A percentile compares a stretch with the other conserved stretches of the same genome.
Conservation (phyloP, 23 red algal genomes). For the Agarophyton chilense region DNA sequence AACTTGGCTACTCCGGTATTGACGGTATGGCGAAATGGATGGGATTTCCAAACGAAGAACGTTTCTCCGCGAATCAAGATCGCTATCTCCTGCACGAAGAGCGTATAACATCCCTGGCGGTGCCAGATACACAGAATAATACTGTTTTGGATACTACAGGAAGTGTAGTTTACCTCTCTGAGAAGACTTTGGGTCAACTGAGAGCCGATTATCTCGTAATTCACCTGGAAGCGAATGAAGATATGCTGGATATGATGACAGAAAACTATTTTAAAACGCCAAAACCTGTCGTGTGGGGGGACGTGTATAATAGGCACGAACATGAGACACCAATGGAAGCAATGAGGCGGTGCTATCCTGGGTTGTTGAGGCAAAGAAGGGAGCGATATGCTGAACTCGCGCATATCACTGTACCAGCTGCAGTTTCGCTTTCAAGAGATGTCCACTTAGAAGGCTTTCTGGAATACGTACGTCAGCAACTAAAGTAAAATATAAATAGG, state of each 20-base stretch:
- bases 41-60: slow-evolving; percentile 89
- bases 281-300: slow-evolving; percentile 98
- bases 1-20: slow-evolving; percentile 75
- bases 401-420: slow-evolving; percentile 82
- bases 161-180: slow-evolving; percentile 89
- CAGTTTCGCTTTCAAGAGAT: slow-evolving; percentile 50
- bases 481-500: background rate
- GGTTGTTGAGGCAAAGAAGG: slow-evolving; percentile 74
- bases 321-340: slow-evolving; percentile 51
- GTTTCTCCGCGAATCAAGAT: slow-evolving; percentile 64
- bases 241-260: slow-evolving; percentile 90
- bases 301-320: slow-evolving; percentile 32
- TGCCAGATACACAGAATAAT: slow-evolving; percentile 8
- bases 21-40: slow-evolving; percentile 97
- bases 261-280: slow-evolving; percentile 88
- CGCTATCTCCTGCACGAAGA: slow-evolving; percentile 89
- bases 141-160: slow-evolving; percentile 95
- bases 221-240: slow-evolving; percentile 90
- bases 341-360: slow-evolving; percentile 90
- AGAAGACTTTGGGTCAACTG: slow-evolving; percentile 32
- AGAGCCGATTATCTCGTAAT: slow-evolving; percentile 73
- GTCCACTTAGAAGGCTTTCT: slow-evolving; percentile 59
- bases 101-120: slow-evolving; percentile 64
- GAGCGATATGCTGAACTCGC: slow-evolving; percentile 77
- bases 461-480: slow-evolving; percentile 47